Base-by-base conservation (phyloP, 306 rosid genomes). In the Pterocarpus santalinus region DNA sequence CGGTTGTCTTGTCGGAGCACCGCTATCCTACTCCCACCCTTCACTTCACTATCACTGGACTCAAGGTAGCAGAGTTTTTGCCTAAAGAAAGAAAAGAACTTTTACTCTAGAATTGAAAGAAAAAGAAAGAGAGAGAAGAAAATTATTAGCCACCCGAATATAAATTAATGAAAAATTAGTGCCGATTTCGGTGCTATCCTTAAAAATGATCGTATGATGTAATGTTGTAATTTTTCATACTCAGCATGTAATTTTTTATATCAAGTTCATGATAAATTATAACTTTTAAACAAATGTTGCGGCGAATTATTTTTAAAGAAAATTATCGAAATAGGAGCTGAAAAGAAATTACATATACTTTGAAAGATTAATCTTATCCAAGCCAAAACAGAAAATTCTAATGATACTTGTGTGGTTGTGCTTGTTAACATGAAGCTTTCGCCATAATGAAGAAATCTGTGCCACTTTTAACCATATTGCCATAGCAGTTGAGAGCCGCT, bases 1-100 rank as follows among this genome's bases (percentile, higher is more conserved):
- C 43, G 11, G 82, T 72, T 81, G 79, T 63, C 43, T 36, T 73
- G 72, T 83, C 85, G 61, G 56, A 61, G 8, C 38, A 60, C 71
- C 79, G 15, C 73, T 4, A n/a, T 73, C 60, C 76, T 8, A 36
- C 44, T 4, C 75, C 71, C 4, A 7, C 47, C 14, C 65, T 22
- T 22, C 28, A 22, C 14, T 11, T 56, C 67, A 1, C 39, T 8
- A 5, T 52, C 4, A 7, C 32, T 7, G 12, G 4, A 17, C 8
- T 57, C 11, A 5, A 52, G 7, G 15, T 52, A 13, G n/a, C 57
- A 2, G 22, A 0, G 16, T 52, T 52, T 52, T 49, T 4, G 15
- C 10, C 8, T 41, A 41, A 41, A 41, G 1, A 41, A 41, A 6
- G 5, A 36, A 36, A 38, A 38, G 5, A 44, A 44, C 2, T 6